Evolutionary conservation across 208 protist genomes (phyloP).

Genomic region (Leishmania martiniquensis): DNA sequence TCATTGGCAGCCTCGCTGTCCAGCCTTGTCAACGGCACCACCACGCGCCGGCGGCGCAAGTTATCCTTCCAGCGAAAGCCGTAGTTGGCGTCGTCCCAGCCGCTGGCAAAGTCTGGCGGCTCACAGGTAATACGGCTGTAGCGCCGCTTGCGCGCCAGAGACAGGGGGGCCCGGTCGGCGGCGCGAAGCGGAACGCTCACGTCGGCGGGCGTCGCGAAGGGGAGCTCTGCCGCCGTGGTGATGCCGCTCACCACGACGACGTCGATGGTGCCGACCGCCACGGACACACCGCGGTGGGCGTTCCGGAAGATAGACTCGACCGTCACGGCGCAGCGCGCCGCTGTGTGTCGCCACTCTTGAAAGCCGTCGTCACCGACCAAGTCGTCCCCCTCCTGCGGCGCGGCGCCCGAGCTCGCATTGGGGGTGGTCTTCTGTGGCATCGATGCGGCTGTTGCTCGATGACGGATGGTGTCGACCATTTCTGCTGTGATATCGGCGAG

Average conservation of each 20-base stretch:
- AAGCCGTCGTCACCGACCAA: constrained; percentile 11
- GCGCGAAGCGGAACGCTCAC: constrained; percentile 19
- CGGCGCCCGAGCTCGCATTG: not conserved
- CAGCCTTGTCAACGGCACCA: constrained; percentile 32
- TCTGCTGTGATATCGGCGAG: constrained; percentile 20
- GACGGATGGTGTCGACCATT: constrained; percentile 7
- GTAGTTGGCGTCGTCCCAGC: constrained; percentile 30
- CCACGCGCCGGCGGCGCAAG: constrained; percentile 47
- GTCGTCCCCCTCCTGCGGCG: not conserved
- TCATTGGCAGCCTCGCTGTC: not conserved
- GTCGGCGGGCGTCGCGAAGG: not conserved
- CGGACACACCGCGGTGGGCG: constrained; percentile 26
- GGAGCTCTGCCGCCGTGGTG: not conserved
- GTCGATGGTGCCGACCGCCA: constrained; percentile 37
- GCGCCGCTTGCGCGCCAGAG: not conserved
- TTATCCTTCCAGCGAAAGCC: constrained; percentile 63
- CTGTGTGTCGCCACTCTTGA: constrained; percentile 20
- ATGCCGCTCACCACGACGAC: constrained; percentile 20
- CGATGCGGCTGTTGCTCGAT: constrained; percentile 1
- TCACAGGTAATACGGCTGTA: constrained; percentile 38
- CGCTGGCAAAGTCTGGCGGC: constrained; percentile 30
- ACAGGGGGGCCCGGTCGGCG: constrained; percentile 4
- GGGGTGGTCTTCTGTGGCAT: not conserved
- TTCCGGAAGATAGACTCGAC: constrained; percentile 37
- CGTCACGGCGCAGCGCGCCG: constrained; percentile 29